Conservation (phyloP, 2,329 filamentous ascomycete species). For the Sporothrix pallida region DNA sequence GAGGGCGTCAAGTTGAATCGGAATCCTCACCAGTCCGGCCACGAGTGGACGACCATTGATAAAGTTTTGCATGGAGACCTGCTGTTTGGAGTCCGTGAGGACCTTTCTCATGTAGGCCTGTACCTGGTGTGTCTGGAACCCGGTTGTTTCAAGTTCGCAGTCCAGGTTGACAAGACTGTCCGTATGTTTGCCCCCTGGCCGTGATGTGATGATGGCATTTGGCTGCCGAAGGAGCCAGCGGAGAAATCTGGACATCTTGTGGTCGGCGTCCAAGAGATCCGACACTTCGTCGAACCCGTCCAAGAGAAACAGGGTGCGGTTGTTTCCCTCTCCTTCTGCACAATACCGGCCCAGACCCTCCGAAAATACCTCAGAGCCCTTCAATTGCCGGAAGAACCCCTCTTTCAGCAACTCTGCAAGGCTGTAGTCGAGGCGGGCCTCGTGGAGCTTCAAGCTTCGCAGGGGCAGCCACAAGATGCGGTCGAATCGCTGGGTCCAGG, state of each 20-base stretch:
- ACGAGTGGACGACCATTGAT: neutral
- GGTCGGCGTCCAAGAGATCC: slow-evolving; percentile 26
- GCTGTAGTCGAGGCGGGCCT: neutral
- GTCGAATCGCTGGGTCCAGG: slow-evolving; percentile 41
- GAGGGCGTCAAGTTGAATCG: neutral
- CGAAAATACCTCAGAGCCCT: too few relatives aligned
- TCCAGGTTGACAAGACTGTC: neutral
- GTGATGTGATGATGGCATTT: slow-evolving; percentile 48
- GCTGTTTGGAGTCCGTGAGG: neutral
- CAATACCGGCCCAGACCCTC: neutral
- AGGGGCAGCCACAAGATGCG: slow-evolving; percentile 50
- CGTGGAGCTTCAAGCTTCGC: slow-evolving; percentile 43
- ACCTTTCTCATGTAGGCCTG: neutral
- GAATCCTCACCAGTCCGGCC: neutral
- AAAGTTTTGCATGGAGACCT: neutral
- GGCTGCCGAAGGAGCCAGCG: slow-evolving; percentile 44
- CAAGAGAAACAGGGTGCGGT: slow-evolving; percentile 47
- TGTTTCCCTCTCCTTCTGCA: neutral
- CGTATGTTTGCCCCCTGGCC: neutral
- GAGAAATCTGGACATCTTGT: slow-evolving; percentile 41
- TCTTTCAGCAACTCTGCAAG: neutral
- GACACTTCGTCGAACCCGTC: slow-evolving; percentile 53
- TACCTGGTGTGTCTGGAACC: neutral
- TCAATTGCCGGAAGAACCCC: neutral
- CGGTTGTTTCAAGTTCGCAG: neutral